Conservation (phyloP, 371 early-diverging fungal species). For the Phascolomyces articulosus region DNA sequence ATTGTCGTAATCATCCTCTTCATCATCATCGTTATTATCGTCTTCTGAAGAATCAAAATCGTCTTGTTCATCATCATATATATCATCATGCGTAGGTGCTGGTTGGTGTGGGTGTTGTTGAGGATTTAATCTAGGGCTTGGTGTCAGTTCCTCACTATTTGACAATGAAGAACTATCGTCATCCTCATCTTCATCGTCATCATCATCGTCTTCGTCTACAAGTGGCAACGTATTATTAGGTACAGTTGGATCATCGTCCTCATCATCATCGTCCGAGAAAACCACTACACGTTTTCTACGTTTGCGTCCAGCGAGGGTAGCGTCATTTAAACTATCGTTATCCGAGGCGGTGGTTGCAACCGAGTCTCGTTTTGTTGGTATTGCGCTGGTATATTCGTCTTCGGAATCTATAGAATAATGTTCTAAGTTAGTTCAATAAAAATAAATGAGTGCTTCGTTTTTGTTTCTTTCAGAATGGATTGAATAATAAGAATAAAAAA, state of each 20-base stretch:
- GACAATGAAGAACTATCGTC: constrained; percentile 13
- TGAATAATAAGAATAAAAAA: too few species aligned
- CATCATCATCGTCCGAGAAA: constrained; percentile 25
- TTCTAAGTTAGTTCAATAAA: too few species aligned
- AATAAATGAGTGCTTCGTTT: too few species aligned
- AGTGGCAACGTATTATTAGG: not conserved
- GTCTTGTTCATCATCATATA: not conserved
- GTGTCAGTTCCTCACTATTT: constrained; percentile 12
- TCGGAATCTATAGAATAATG: constrained; percentile 9
- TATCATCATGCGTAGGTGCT: not conserved
- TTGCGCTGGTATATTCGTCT: constrained; percentile 6
- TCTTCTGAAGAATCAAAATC: not conserved
- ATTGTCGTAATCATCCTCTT: constrained; percentile 3
- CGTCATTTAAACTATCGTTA: not conserved
- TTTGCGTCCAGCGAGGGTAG: constrained; percentile 19
- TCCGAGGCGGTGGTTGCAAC: constrained; percentile 3
- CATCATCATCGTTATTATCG: not conserved
- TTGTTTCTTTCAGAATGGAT: too few species aligned
- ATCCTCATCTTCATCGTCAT: constrained; percentile 15
- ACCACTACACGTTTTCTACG: constrained; percentile 24
- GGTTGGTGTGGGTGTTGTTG: not conserved
- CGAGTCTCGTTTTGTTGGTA: constrained; percentile 11
- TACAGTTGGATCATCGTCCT: constrained; percentile 4
- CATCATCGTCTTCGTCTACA: constrained; percentile 5
- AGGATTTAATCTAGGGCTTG: constrained; percentile 11